A percentile compares a stretch with the other conserved stretches of the same genome.
Conservation (phyloP, 257 asterid genomes). For the Penstemon eatonii region DNA sequence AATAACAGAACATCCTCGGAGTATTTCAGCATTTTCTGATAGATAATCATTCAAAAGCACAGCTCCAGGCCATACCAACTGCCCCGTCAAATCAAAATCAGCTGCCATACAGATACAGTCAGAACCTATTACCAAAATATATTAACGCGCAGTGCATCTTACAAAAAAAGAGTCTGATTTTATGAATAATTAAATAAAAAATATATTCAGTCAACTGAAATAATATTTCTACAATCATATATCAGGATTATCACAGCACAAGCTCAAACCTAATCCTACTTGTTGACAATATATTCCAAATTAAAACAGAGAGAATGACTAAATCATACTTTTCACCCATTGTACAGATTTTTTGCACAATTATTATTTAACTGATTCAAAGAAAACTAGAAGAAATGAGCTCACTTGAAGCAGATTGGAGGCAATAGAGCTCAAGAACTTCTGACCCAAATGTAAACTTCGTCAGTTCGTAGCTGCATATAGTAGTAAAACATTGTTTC, state of each 20-base stretch:
- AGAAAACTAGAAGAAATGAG: not conserved
- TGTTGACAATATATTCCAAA: not conserved
- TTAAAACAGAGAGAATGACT: not conserved
- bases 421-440: conserved; percentile 44
- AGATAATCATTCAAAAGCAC: conserved; percentile 75
- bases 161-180: not conserved
- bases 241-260: not conserved
- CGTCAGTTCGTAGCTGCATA: conserved; percentile 74
- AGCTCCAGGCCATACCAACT: conserved; percentile 98
- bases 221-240: not conserved
- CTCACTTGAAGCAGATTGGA: conserved; percentile 86
- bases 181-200: not conserved
- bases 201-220: too few relatives aligned
- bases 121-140: conserved; percentile 29
- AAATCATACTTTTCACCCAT: conserved; percentile 8
- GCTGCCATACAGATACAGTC: conserved; percentile 54
- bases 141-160: conserved; percentile 5
- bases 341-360: conserved; percentile 18
- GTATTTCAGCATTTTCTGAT: conserved; percentile 58
- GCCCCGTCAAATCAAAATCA: conserved; percentile 96
- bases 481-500: not conserved
- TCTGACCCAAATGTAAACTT: conserved; percentile 46
- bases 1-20: conserved; percentile 69
- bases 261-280: not conserved
- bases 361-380: not conserved